A percentile compares a stretch with the other conserved stretches of the same genome.
phyloP scores from a whole-genome alignment of 2,329 filamentous ascomycete species.

The Basipetospora chlamydospora region DNA sequence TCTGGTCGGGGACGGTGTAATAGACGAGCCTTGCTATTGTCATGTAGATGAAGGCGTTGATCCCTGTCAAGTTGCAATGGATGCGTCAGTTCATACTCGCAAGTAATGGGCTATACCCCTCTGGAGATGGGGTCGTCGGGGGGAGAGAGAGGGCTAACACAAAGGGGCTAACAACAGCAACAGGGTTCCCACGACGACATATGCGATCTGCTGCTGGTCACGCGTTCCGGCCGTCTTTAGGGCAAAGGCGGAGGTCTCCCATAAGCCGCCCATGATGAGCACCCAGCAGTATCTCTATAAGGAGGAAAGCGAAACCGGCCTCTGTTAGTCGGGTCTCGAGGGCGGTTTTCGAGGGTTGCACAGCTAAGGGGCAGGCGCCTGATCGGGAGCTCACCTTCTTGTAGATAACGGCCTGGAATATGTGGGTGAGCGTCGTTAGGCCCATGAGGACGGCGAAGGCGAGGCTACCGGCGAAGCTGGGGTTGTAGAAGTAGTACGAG shows the following conservation, averaged over 20 bases:
- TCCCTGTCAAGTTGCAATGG: constrained; percentile 16
- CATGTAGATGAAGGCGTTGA: constrained; percentile 31
- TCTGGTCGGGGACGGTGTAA: constrained; percentile 22
- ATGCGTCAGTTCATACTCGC: too few relatives aligned
- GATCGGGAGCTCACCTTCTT: constrained; percentile 14
- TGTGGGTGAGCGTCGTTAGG: constrained; percentile 13
- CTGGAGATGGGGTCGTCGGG: too few relatives aligned
- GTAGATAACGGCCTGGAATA: constrained; percentile 15
- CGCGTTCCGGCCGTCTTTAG: constrained; percentile 20
- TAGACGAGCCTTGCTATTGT: constrained; percentile 24
- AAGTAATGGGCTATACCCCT: too few relatives aligned
- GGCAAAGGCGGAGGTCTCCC: constrained; percentile 24
- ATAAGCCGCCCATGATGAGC: constrained; percentile 22
- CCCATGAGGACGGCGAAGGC: constrained; percentile 19
- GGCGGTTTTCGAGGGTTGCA: too few relatives aligned
- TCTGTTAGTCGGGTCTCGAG: too few relatives aligned
- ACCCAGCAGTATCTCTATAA: constrained; percentile 23
- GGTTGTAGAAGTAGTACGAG: constrained; percentile 17
- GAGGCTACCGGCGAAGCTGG: constrained; percentile 18
- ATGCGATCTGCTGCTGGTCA: constrained; percentile 21
- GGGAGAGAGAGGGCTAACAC: constrained; percentile 15
- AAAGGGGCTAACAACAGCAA: constrained; percentile 27
- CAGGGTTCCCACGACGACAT: constrained; percentile 17
- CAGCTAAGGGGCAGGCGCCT: too few relatives aligned
- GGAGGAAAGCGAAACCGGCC: too few relatives aligned